Percentiles rank a stretch among this genome's conserved stretches.
These are phyloP conservation scores for Entoloma clypeatum DNA, from an alignment of 1,284 basidiomycete genomes.

Conservation along the genomic window DNA sequence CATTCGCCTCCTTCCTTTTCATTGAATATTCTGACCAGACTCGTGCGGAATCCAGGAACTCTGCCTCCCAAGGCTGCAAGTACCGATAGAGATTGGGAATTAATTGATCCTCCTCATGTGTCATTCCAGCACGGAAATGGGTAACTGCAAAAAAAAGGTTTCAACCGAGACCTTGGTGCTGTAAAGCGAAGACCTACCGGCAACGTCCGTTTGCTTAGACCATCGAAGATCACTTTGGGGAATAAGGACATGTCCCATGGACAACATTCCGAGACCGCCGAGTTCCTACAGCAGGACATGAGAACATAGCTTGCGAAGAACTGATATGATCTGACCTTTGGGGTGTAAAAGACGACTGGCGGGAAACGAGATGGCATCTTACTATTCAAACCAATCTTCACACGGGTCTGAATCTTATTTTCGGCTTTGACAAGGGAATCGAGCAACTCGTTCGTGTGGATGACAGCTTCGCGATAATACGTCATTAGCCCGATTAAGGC, in stretches of 20 bases:
- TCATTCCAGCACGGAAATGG: conserved; percentile 98
- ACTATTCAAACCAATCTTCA: conserved; percentile 97
- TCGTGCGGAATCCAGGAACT: conserved; percentile 96
- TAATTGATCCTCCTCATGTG: conserved; percentile 89
- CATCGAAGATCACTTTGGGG: conserved; percentile 96
- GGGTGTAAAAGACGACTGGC: conserved; percentile 94
- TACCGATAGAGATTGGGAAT: conserved; percentile 99
- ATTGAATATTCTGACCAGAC: conserved; percentile 99
- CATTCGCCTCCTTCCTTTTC: conserved; percentile 99
- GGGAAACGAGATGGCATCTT: conserved; percentile 99
- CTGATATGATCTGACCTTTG: conserved; percentile 51
- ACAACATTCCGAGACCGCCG: conserved; percentile 98
- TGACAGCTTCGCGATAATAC: conserved; percentile 99
- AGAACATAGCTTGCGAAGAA: conserved; percentile 2
- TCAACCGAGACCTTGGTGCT: conserved; percentile 11
- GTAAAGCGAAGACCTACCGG: conserved; percentile 46
- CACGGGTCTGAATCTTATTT: conserved; percentile 98
- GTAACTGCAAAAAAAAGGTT: conserved; percentile 51
- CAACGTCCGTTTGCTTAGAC: conserved; percentile 98
- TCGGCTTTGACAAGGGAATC: conserved; percentile 95
- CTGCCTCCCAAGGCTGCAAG: conserved; percentile 98
- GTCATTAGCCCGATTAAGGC: conserved; percentile 94
- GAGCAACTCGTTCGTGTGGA: conserved; percentile 94
- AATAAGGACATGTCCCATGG: conserved; percentile 98
- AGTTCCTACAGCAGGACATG: conserved; percentile 55